A percentile compares a stretch with the other conserved stretches of the same genome.
These are phyloP conservation scores for Groenewaldozyma auringiensis DNA, from an alignment of 1,139 yeast species.

Conservation along the genomic window DNA sequence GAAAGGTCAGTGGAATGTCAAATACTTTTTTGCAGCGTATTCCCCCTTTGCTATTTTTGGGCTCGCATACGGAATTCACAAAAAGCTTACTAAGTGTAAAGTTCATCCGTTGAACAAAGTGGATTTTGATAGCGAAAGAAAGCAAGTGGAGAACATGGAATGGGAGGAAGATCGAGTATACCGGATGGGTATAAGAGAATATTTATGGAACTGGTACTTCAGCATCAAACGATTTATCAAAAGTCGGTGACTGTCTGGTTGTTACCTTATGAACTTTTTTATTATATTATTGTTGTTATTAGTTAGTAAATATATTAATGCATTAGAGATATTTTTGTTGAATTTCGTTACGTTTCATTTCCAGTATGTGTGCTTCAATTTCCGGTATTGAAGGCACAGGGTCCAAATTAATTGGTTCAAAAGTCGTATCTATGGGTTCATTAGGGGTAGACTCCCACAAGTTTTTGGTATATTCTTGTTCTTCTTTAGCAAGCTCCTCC, in stretches of 20 bases:
- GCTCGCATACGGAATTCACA: conserved; percentile 49
- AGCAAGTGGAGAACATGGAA: conserved; percentile 43
- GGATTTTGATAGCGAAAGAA: conserved; percentile 71
- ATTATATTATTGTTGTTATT: too few relatives aligned
- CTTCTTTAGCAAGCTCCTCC: neutral
- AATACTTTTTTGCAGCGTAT: conserved; percentile 61
- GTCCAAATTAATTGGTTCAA: neutral
- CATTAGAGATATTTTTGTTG: neutral
- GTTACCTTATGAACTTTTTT: too few relatives aligned
- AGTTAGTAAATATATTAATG: conserved; percentile 1
- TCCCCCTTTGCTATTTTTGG: conserved; percentile 53
- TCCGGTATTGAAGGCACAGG: neutral
- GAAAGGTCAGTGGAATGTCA: conserved; percentile 52
- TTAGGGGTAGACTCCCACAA: neutral
- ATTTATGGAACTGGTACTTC: conserved; percentile 8
- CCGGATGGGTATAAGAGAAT: conserved; percentile 12
- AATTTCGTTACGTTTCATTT: neutral
- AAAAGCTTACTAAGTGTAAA: conserved; percentile 44
- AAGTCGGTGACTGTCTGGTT: neutral
- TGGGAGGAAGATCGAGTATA: conserved; percentile 35
- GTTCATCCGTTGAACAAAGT: conserved; percentile 55
- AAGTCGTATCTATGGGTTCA: neutral
- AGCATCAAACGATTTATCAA: neutral
- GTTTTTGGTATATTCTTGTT: neutral
- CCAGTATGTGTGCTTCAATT: neutral